These are phyloP conservation scores for Xylogone sp. DNA, from an alignment of 2,329 filamentous ascomycete genomes.

Conservation along the genomic window DNA sequence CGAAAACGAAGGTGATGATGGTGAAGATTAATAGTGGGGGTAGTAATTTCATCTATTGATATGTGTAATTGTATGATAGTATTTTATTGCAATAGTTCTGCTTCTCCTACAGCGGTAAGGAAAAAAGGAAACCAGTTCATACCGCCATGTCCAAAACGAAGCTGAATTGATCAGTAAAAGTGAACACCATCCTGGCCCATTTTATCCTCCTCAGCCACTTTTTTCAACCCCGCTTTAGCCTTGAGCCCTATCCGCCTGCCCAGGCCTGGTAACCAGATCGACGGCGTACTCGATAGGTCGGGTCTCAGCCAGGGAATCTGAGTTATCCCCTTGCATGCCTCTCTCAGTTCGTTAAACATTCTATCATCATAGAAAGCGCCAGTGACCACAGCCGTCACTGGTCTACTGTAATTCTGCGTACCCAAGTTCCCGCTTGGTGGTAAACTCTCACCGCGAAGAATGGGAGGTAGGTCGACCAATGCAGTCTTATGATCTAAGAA, in stretches of 20 bases:
- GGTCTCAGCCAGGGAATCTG: slow-evolving; percentile 15
- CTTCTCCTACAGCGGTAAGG: no score
- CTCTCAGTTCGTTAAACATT: slow-evolving; percentile 10
- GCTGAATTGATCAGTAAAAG: slow-evolving; percentile 8
- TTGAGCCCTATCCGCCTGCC: slow-evolving; percentile 12
- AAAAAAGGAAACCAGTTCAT: no score
- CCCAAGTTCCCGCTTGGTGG: slow-evolving; percentile 5
- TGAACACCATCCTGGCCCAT: slow-evolving; percentile 12
- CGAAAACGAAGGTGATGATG: slow-evolving; percentile 15
- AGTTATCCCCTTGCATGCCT: slow-evolving; percentile 8
- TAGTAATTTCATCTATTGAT: neutral
- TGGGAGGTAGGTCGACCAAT: slow-evolving; percentile 4
- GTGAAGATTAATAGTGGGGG: slow-evolving; percentile 6
- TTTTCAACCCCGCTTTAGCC: slow-evolving; percentile 12
- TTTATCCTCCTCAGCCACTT: slow-evolving; percentile 12
- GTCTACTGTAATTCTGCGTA: slow-evolving; percentile 5
- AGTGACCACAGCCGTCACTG: slow-evolving; percentile 5
- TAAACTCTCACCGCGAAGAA: slow-evolving; percentile 4
- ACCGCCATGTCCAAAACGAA: no score
- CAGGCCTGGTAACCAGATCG: slow-evolving; percentile 14
- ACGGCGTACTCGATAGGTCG: slow-evolving; percentile 7
- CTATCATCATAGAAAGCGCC: slow-evolving; percentile 11
- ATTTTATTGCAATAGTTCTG: neutral
- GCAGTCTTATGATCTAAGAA: slow-evolving; percentile 5
- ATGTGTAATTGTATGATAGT: neutral